Conservation (phyloP, 352 stramenopile species). For the Pythium chondricola region DNA sequence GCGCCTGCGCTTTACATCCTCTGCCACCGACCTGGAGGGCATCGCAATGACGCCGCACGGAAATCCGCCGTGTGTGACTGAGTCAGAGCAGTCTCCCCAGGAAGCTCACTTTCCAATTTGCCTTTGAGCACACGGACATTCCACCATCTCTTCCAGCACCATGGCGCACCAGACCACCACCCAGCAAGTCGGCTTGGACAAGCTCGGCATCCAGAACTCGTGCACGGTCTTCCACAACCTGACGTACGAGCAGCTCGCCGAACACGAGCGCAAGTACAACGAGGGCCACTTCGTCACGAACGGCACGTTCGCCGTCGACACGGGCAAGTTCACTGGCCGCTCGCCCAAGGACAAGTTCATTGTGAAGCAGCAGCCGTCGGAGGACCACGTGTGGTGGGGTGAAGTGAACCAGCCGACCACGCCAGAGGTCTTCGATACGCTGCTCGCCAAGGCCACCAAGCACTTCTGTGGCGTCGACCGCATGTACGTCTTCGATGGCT, state of each 20-base stretch:
- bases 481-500: constrained; percentile 60
- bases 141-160: constrained; percentile 12
- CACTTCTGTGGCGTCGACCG: constrained; percentile 42
- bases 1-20: background rate
- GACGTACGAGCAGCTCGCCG: constrained; percentile 37
- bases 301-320: constrained; percentile 57
- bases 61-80: too few relatives aligned
- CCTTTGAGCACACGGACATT: constrained; percentile 8
- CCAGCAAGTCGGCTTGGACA: constrained; percentile 28
- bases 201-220: constrained; percentile 35
- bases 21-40: too few relatives aligned
- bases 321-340: constrained; percentile 55
- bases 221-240: constrained; percentile 48
- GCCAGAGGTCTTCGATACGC: constrained; percentile 37
- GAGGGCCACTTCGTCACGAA: constrained; percentile 51
- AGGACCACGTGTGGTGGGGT: constrained; percentile 47
- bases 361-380: constrained; percentile 41
- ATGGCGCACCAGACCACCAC: constrained; percentile 65
- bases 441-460: constrained; percentile 43
- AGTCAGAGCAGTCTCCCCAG: too few relatives aligned
- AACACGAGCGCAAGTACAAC: constrained; percentile 41
- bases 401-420: constrained; percentile 53
- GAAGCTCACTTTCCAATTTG: constrained; percentile 27
- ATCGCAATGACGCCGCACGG: too few relatives aligned
- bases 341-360: constrained; percentile 64